Evolutionary conservation across 108 stramenopile genomes (phyloP).

Genomic region (Cyclotella distinguenda): DNA sequence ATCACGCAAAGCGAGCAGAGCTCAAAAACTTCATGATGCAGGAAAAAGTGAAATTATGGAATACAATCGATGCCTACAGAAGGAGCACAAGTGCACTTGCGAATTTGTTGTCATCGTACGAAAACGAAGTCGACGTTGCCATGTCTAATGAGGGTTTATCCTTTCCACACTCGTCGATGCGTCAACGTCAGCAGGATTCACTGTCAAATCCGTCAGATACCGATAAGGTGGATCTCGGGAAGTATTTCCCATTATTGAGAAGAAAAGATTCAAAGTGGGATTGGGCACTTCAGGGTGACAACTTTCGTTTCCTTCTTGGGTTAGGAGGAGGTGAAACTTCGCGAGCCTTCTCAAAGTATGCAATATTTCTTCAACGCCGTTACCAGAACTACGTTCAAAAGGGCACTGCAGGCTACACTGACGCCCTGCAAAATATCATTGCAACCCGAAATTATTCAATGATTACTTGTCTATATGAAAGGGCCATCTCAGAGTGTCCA

Average conservation of each 20-base stretch:
- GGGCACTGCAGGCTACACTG: conserved; percentile 11
- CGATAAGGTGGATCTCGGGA: conserved; percentile 26
- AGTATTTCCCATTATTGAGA: conserved; percentile 32
- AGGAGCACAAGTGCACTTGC: conserved; percentile 36
- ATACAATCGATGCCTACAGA: conserved; percentile 32
- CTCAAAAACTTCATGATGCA: conserved; percentile 39
- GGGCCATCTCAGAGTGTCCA: conserved; percentile 83
- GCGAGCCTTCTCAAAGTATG: conserved; percentile 58
- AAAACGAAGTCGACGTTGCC: conserved; percentile 74
- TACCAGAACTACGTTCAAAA: conserved; percentile 25
- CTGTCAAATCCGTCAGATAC: neutral
- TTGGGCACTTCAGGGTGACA: conserved; percentile 19
- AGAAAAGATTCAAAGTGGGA: conserved; percentile 36
- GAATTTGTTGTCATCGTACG: conserved; percentile 46
- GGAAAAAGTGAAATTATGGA: conserved; percentile 38
- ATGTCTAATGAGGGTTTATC: conserved; percentile 61
- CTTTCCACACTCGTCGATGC: conserved; percentile 12
- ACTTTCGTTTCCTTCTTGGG: conserved; percentile 53
- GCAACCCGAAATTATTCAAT: conserved; percentile 21
- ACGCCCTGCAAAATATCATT: conserved; percentile 25
- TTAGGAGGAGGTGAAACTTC: conserved; percentile 60
- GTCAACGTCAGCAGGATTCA: conserved; percentile 12
- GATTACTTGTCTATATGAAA: conserved; percentile 59
- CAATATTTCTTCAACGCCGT: conserved; percentile 32
- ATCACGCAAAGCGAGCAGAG: neutral